Evolutionary conservation across 2,329 filamentous ascomycete species (phyloP).

Genomic region (Dactylellina leptospora): DNA sequence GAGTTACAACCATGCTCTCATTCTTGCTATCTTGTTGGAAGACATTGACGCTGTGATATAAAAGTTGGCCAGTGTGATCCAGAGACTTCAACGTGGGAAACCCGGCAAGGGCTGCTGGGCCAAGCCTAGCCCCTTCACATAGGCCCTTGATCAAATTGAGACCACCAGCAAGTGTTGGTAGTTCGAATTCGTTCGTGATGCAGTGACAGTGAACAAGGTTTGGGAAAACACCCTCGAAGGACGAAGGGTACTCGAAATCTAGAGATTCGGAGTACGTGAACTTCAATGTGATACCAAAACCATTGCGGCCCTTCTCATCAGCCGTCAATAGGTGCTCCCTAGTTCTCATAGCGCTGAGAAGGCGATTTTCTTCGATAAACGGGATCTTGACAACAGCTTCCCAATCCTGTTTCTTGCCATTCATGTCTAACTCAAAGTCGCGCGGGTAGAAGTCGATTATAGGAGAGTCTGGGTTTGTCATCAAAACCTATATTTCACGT

Average conservation of each 20-base stretch:
- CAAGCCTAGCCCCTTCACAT: constrained; percentile 83
- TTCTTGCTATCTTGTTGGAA: constrained; percentile 97
- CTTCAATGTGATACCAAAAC: constrained; percentile 90
- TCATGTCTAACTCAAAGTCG: constrained; percentile 98
- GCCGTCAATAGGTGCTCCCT: constrained; percentile 80
- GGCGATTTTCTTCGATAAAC: constrained; percentile 91
- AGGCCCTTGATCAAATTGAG: constrained; percentile 84
- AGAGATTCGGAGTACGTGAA: constrained; percentile 83
- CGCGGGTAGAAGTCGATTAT: constrained; percentile 98
- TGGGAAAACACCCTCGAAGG: constrained; percentile 87
- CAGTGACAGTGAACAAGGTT: constrained; percentile 87
- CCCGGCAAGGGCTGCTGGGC: constrained; percentile 82
- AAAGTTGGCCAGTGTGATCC: constrained; percentile 80
- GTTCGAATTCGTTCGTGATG: constrained; percentile 93
- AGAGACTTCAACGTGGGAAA: constrained; percentile 91
- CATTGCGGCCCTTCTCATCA: constrained; percentile 83
- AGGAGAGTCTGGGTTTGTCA: constrained; percentile 88
- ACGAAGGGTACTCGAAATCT: constrained; percentile 86
- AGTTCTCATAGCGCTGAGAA: constrained; percentile 84
- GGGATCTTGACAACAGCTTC: constrained; percentile 99
- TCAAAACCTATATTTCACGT: constrained; percentile 71
- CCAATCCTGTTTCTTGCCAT: constrained; percentile 99
- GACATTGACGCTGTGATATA: constrained; percentile 88
- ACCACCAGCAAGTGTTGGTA: constrained; percentile 84
- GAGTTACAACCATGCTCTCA: constrained; percentile 91